Evolutionary conservation across 2,329 filamentous ascomycete genomes (phyloP), one percentile per base, ranked within the genome.

Genomic region (Venturiaceae sp.): DNA sequence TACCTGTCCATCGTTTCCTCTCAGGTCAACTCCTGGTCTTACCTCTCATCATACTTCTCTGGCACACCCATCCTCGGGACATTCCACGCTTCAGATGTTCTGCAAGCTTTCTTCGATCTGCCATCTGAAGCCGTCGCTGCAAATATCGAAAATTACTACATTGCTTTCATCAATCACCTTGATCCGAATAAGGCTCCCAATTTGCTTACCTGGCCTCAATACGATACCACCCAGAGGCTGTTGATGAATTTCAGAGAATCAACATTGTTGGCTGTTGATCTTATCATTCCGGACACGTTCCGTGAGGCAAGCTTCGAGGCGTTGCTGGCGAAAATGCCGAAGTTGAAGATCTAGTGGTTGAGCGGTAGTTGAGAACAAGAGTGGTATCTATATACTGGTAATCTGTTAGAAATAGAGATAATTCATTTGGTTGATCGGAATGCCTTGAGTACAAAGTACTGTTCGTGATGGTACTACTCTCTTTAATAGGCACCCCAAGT

Each of bases 1-100:
- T 85, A 88, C 68, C 79, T 94, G 23, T 66, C 77, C 0, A 58
- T 72, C 1, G 71, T 74, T 11, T 77, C 83, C 62, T 83, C 84
- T 0, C 64, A 71, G 33, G 82, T 90, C 0, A 54, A 54, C 8
- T 13, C 58, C 16, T 59, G 58, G 58, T 58, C 54, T 11, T 59
- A 46, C 37, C 54, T 58, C 7, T 9, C 58, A 16, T 6, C 26
- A 6, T 59, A 58, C 54, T n/a, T 46, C 26, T 28, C 16, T n/a
- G 58, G 58, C 26, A 33, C 36, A n/a, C 55, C 58, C 13, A 21
- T 58, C 14, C 26, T 53, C 16, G 55, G 33, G 36, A 53, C 55
- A n/a, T 39, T 57, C 16, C 55, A 58, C 39, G 55, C 13, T 6
- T 30, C 37, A 16, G 47, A 58, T 23, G 41, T 50, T 11, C n/a